Evolutionary conservation across 345 rosid genomes (phyloP), one percentile per base, ranked within the genome.

Genomic region (Populus euphratica): DNA sequence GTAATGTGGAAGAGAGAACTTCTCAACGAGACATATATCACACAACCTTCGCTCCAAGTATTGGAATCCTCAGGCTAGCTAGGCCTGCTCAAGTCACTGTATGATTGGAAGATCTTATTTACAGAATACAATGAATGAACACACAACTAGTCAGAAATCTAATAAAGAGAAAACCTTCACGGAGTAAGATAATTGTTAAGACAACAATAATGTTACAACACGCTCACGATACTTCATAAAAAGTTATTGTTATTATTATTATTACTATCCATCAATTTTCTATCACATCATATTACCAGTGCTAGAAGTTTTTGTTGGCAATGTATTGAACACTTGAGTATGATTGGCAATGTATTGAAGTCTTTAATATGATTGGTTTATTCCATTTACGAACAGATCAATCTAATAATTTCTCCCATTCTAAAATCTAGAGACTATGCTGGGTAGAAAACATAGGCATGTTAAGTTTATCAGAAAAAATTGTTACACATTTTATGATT

Each of bases 71-170:
- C 70, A 84, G 49, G 33, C 33, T 31, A 31, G 80, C 89, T 1
- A 68, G 33, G 5, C 86, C 85, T 4, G 80, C 80, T 77, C 91
- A 89, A 8, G 71, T 89, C 41, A 90, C 88, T 0, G 81, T 90
- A 16, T 92, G 93, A 91, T 77, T 92, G 65, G 94, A 94, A 72
- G 97, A 92, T 78, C 89, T 92, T 27, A 89, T 89, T 71, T 89
- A 89, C 85, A 88, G 94, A 56, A 70, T 92, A n/a, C 85, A 88
- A 31, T 92, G 90, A 27, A 83, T 86, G 61, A 52, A 81, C 25
- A 86, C 87, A 1, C 80, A 78, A 54, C 93, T 91, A 0, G 93
- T 79, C 36, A 79, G 97, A 74, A 84, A 82, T 20, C 80, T 92
- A 41, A 92, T 92, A 54, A 81, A 78, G 1, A 81, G 33, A 84